A percentile compares a stretch with the other conserved stretches of the same genome.
These are phyloP conservation scores for Mycocentrospora acerina DNA, from an alignment of 2,329 filamentous ascomycete species.

Conservation along the genomic window DNA sequence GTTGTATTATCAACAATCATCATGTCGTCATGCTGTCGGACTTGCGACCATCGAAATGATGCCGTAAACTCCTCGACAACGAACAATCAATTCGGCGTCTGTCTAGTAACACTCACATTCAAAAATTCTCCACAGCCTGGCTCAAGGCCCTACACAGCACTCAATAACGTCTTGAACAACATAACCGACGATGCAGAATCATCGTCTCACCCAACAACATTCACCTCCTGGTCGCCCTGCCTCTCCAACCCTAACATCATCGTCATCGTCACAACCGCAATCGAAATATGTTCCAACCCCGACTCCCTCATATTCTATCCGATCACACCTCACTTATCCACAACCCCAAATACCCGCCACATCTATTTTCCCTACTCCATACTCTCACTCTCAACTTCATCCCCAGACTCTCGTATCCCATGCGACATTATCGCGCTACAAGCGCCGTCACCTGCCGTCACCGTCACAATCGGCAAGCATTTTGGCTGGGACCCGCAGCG, in stretches of 20 bases:
- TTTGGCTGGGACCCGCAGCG: slow-evolving; percentile 34
- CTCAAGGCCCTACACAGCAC: slow-evolving; percentile 9
- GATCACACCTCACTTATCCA: slow-evolving; percentile 14
- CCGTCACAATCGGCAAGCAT: slow-evolving; percentile 28
- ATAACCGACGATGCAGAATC: slow-evolving; percentile 28
- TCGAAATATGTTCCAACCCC: slow-evolving; percentile 16
- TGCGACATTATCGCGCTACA: slow-evolving; percentile 26
- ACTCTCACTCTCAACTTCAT: slow-evolving; percentile 20
- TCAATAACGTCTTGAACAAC: slow-evolving; percentile 28
- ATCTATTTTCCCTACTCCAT: slow-evolving; percentile 27
- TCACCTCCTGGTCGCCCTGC: slow-evolving; percentile 33
- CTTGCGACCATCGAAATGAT: slow-evolving; percentile 30
- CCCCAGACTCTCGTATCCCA: slow-evolving; percentile 17
- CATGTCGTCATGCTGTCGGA: slow-evolving; percentile 25
- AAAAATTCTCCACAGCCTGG: slow-evolving; percentile 13
- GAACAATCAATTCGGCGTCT: slow-evolving; percentile 21
- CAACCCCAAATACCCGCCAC: slow-evolving; percentile 22
- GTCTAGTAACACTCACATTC: slow-evolving; percentile 27
- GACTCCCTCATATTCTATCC: slow-evolving; percentile 22
- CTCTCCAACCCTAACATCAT: slow-evolving; percentile 14
- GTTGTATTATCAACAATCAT: not conserved
- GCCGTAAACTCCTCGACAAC: slow-evolving; percentile 13
- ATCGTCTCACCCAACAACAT: slow-evolving; percentile 22
- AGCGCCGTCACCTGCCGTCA: slow-evolving; percentile 22
- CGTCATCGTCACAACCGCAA: slow-evolving; percentile 26